A percentile compares a stretch with the other conserved stretches of the same genome.
Evolutionary conservation across 768 basidiomycete species (phyloP).

Genomic region (Amanita brunnescens): DNA sequence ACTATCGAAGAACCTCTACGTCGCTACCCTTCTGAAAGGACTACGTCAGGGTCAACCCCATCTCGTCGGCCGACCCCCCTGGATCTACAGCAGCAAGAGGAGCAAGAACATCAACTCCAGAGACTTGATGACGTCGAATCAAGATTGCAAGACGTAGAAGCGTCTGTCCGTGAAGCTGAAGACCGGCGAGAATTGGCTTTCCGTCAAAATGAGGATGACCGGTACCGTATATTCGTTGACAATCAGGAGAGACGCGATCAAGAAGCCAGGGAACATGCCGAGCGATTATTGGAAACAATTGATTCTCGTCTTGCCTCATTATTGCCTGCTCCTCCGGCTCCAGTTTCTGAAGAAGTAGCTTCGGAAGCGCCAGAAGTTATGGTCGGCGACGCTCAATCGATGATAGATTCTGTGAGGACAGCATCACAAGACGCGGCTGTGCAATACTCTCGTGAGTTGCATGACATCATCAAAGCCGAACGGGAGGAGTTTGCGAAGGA

Average conservation of each 20-base stretch:
- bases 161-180: conserved; percentile 50
- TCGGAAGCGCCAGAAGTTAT: conserved; percentile 14
- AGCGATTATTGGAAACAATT: conserved; percentile 35
- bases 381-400: conserved; percentile 27
- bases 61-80: conserved; percentile 28
- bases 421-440: conserved; percentile 47
- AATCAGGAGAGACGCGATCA: conserved; percentile 48
- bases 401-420: conserved; percentile 15
- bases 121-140: conserved; percentile 49
- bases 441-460: conserved; percentile 47
- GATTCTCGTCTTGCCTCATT: conserved; percentile 30
- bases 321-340: conserved; percentile 19
- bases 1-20: conserved; percentile 1
- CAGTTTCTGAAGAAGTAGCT: conserved; percentile 5
- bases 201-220: conserved; percentile 53
- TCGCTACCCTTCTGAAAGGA: neutral
- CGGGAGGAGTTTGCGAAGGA: conserved; percentile 51
- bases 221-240: conserved; percentile 52
- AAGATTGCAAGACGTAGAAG: conserved; percentile 37
- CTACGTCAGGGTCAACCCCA: conserved; percentile 7
- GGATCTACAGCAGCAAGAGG: conserved; percentile 31
- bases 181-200: conserved; percentile 57
- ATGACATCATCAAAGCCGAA: conserved; percentile 48
- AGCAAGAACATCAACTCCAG: conserved; percentile 44
- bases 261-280: conserved; percentile 43